Conservation (phyloP, 805 yeast genomes). For the Debaryomyces castellii region DNA sequence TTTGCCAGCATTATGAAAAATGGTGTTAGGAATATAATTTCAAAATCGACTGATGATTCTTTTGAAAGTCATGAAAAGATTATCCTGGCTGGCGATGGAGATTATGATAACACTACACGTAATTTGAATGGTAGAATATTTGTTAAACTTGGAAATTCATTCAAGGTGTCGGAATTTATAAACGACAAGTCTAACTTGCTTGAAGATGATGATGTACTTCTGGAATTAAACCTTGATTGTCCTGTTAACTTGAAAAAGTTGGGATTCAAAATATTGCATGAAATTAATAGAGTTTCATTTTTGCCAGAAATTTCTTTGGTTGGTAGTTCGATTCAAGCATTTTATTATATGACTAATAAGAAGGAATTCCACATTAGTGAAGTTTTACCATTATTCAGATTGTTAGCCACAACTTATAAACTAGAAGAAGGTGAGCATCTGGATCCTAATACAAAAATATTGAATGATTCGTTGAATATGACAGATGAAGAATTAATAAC, state of each 20-base stretch:
- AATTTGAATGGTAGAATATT: conserved; percentile 37
- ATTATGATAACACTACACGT: conserved; percentile 28
- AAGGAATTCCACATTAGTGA: conserved; percentile 18
- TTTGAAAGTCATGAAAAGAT: conserved; percentile 4
- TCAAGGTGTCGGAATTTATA: conserved; percentile 26
- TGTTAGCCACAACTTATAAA: conserved; percentile 19
- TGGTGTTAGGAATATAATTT: conserved; percentile 31
- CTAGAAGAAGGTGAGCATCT: conserved; percentile 19
- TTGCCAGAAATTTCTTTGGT: conserved; percentile 55
- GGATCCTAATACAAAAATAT: conserved; percentile 20
- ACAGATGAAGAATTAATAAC: conserved; percentile 21
- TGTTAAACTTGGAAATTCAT: conserved; percentile 33
- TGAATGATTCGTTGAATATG: conserved; percentile 15
- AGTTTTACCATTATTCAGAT: conserved; percentile 29
- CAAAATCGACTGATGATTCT: conserved; percentile 5
- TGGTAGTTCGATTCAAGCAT: conserved; percentile 45
- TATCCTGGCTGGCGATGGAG: conserved; percentile 13
- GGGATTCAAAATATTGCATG: conserved; percentile 54
- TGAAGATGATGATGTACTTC: conserved; percentile 10
- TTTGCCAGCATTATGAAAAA: conserved; percentile 36
- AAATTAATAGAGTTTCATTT: conserved; percentile 48
- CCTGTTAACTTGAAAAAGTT: conserved; percentile 43
- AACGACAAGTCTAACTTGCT: conserved; percentile 6
- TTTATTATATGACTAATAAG: conserved; percentile 20
- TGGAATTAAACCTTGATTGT: conserved; percentile 10